phyloP scores from a whole-genome alignment of 768 basidiomycete genomes.

The Ramaria sp. region DNA sequence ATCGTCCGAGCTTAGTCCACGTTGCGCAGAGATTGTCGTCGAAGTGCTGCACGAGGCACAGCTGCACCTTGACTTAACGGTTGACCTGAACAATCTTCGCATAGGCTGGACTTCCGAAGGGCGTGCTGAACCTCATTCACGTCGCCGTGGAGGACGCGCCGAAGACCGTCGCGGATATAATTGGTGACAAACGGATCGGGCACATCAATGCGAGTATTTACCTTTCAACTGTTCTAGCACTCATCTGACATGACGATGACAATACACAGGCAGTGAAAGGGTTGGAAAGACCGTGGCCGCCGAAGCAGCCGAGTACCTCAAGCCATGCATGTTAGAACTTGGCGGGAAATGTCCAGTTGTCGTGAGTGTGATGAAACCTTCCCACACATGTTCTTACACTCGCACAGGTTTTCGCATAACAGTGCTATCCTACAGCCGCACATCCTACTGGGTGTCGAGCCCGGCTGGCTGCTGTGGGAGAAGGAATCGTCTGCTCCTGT shows the following conservation, averaged over 20 bases:
- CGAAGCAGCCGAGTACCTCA: conserved; percentile 47
- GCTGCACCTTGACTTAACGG: neutral
- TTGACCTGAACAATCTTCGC: neutral
- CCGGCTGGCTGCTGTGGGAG: conserved; percentile 43
- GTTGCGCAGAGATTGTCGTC: conserved; percentile 32
- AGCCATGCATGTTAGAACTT: conserved; percentile 47
- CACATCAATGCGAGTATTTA: conserved; percentile 37
- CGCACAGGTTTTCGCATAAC: conserved; percentile 30
- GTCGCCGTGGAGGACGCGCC: conserved; percentile 35
- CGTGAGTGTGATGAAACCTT: conserved; percentile 20
- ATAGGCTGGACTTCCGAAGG: conserved; percentile 47
- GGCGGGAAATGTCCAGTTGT: conserved; percentile 45
- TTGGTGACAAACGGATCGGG: conserved; percentile 43
- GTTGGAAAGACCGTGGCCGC: conserved; percentile 42
- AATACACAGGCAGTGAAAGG: conserved; percentile 48
- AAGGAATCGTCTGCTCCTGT: conserved; percentile 55
- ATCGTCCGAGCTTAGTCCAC: conserved; percentile 39
- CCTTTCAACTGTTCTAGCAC: neutral
- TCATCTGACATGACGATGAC: neutral
- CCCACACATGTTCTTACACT: neutral
- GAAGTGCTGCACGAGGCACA: conserved; percentile 37
- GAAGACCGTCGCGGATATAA: conserved; percentile 36
- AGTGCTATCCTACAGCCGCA: conserved; percentile 41
- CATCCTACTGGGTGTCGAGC: conserved; percentile 35
- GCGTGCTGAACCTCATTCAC: conserved; percentile 47